Evolutionary conservation across 139 green algal genomes (phyloP).

Genomic region (Chlamydomonas urium): DNA sequence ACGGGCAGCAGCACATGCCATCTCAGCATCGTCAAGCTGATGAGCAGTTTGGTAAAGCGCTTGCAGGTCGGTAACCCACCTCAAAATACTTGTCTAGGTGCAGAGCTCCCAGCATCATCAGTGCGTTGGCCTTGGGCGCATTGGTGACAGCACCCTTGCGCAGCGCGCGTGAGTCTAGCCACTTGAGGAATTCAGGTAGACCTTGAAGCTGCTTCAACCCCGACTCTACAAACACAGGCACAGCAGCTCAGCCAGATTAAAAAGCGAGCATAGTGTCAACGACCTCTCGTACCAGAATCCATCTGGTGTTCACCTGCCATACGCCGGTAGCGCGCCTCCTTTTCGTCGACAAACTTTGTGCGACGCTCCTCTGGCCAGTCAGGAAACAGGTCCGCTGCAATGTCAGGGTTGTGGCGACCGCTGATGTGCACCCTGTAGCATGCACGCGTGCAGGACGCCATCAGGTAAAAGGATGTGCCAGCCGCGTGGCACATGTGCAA

Average conservation of each 20-base stretch:
- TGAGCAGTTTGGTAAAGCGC: background rate
- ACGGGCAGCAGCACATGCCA: too few species aligned
- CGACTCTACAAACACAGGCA: background rate
- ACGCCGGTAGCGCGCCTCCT: slow-evolving; percentile 60
- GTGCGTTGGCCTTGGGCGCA: slow-evolving; percentile 65
- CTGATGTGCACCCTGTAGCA: slow-evolving; percentile 27
- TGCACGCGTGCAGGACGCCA: background rate
- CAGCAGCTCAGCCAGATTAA: background rate
- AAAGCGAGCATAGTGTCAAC: background rate
- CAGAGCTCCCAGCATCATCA: slow-evolving; percentile 68
- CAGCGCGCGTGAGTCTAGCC: slow-evolving; percentile 46
- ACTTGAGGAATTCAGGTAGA: slow-evolving; percentile 56
- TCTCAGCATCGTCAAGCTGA: too few species aligned
- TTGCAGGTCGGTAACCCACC: slow-evolving; percentile 1
- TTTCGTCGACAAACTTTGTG: slow-evolving; percentile 54
- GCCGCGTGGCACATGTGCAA: too few species aligned
- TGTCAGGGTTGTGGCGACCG: slow-evolving; percentile 60
- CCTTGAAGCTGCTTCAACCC: slow-evolving; percentile 24
- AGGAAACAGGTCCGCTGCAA: slow-evolving; percentile 68
- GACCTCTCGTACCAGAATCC: background rate
- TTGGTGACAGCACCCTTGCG: slow-evolving; percentile 73
- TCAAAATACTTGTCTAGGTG: slow-evolving; percentile 62
- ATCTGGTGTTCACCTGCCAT: slow-evolving; percentile 34
- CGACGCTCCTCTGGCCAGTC: slow-evolving; percentile 44
- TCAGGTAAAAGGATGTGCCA: too few species aligned